phyloP scores from a whole-genome alignment of 768 basidiomycete species.

The Xanthoconium stramineum region DNA sequence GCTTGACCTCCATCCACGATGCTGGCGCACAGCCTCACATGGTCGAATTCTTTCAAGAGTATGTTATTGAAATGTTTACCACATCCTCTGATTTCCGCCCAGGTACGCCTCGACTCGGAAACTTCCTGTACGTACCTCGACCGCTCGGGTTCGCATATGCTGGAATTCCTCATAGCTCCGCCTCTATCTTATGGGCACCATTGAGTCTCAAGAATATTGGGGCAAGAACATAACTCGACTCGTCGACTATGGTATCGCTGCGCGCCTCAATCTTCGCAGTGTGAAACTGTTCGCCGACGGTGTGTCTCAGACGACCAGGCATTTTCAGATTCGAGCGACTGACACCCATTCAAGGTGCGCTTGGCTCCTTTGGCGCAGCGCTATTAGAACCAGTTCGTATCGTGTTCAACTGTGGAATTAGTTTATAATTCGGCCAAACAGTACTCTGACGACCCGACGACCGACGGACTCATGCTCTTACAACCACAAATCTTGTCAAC shows the following conservation, averaged over 20 bases:
- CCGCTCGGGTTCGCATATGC: background rate
- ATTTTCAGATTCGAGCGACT: background rate
- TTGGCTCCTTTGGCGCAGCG: slow-evolving; percentile 92
- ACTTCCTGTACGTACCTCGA: slow-evolving; percentile 54
- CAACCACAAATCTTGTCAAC: slow-evolving; percentile 49
- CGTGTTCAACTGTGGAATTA: background rate
- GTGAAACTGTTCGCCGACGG: slow-evolving; percentile 81
- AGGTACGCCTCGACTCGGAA: slow-evolving; percentile 69
- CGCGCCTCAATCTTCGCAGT: slow-evolving; percentile 55
- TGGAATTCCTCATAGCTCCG: slow-evolving; percentile 41
- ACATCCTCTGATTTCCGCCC: slow-evolving; percentile 2
- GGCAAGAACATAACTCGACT: slow-evolving; percentile 58
- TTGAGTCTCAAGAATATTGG: slow-evolving; percentile 59
- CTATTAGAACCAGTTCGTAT: slow-evolving; percentile 57
- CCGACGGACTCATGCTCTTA: slow-evolving; percentile 65
- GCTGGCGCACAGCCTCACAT: slow-evolving; percentile 51
- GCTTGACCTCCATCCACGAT: slow-evolving; percentile 87
- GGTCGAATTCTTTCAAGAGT: slow-evolving; percentile 68
- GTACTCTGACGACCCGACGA: slow-evolving; percentile 76
- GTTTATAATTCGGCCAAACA: slow-evolving; percentile 5
- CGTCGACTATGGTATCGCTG: slow-evolving; percentile 52
- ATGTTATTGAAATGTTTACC: slow-evolving; percentile 17
- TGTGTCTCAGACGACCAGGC: slow-evolving; percentile 15
- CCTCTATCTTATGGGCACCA: slow-evolving; percentile 58
- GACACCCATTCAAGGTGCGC: slow-evolving; percentile 53